These are phyloP conservation scores for Nicotiana paniculata DNA, from an alignment of 257 asterid genomes.

Conservation along the genomic window DNA sequence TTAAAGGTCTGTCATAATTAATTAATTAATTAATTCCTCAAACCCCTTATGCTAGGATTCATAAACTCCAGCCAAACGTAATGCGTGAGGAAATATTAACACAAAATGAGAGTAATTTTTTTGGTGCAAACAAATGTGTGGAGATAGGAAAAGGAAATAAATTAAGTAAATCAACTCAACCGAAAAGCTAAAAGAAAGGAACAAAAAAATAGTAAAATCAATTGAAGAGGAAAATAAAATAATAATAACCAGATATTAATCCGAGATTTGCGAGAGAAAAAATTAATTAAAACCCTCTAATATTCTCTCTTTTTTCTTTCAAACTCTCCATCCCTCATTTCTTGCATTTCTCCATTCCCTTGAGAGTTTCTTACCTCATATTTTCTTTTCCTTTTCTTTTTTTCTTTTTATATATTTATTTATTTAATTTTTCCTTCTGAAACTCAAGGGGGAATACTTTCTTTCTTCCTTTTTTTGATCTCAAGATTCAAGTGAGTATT, in stretches of 20 bases:
- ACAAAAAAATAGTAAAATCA: not conserved
- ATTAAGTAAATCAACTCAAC: not conserved
- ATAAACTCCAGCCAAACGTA: no score
- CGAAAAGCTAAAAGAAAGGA: not conserved
- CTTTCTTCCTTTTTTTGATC: not conserved
- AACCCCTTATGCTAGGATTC: no score
- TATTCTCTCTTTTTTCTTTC: not conserved
- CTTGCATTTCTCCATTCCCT: conserved; percentile 7
- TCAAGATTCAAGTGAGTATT: not conserved
- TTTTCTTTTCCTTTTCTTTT: not conserved
- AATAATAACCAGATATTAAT: not conserved
- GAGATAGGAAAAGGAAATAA: not conserved
- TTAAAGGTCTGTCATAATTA: no score
- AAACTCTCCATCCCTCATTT: not conserved
- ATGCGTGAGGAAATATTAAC: no score
- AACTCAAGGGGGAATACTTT: conserved; percentile 11
- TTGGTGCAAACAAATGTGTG: not conserved
- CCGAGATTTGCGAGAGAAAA: not conserved
- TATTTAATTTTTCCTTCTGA: not conserved
- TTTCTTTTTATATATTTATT: not conserved
- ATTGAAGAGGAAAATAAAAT: not conserved
- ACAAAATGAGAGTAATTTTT: not conserved
- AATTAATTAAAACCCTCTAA: not conserved
- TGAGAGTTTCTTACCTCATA: conserved; percentile 8
- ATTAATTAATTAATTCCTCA: no score